Conservation (phyloP, 495 filamentous ascomycete genomes). For the Hyaloscypha bicolor region DNA sequence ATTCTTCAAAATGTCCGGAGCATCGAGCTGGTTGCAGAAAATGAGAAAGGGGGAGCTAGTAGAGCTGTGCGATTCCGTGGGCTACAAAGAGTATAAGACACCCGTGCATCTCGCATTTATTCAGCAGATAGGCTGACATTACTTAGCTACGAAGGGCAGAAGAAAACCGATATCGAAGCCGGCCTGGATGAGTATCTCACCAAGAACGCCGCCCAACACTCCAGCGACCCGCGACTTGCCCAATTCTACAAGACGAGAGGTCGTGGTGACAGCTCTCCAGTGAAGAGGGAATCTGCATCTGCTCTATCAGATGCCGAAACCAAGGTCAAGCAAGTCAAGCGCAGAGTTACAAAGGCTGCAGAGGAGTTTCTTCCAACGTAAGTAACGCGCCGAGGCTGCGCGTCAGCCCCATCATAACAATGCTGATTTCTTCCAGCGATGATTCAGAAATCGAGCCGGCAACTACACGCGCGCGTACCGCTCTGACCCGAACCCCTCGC, state of each 20-base stretch:
- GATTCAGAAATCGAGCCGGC: conserved; percentile 40
- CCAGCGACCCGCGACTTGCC: conserved; percentile 62
- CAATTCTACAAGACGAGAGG: conserved; percentile 71
- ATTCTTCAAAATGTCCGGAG: conserved; percentile 50
- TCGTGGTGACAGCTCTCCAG: conserved; percentile 59
- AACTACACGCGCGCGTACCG: conserved; percentile 40
- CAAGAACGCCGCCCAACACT: conserved; percentile 61
- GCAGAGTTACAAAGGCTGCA: conserved; percentile 49
- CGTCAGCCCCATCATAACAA: conserved; percentile 6
- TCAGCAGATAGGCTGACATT: conserved; percentile 18
- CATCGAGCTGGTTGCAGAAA: conserved; percentile 72
- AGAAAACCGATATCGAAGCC: conserved; percentile 81
- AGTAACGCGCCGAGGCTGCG: conserved; percentile 19
- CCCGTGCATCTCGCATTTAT: conserved; percentile 6
- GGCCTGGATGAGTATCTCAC: conserved; percentile 76
- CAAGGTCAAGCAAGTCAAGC: conserved; percentile 42
- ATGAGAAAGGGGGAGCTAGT: conserved; percentile 83
- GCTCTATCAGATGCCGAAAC: conserved; percentile 36
- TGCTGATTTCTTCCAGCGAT: conserved; percentile 33
- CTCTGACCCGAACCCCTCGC: conserved; percentile 59
- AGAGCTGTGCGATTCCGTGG: conserved; percentile 72
- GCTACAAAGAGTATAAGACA: conserved; percentile 67
- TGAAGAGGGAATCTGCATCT: conserved; percentile 67
- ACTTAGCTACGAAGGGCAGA: conserved; percentile 66
- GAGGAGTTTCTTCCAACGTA: conserved; percentile 43